Evolutionary conservation across 495 filamentous ascomycete genomes (phyloP).

Genomic region (Collariella sp.): DNA sequence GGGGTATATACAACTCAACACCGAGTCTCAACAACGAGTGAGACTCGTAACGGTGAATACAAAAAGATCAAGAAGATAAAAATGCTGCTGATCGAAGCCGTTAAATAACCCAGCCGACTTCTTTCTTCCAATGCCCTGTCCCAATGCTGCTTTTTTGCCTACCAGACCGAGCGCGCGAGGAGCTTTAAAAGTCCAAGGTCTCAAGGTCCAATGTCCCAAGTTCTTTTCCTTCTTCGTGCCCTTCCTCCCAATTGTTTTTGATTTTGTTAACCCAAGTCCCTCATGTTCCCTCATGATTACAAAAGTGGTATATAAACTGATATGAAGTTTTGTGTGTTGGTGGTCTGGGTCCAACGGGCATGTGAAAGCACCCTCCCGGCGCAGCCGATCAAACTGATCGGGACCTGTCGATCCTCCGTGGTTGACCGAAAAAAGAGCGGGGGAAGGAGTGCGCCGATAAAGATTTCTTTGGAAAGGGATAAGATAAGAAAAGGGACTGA

Average conservation of each 20-base stretch:
- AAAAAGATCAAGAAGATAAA: background rate
- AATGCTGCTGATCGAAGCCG: background rate
- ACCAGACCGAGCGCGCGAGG: background rate
- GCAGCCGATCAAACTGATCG: too few relatives aligned
- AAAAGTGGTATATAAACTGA: conserved; percentile 8
- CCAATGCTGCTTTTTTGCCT: background rate
- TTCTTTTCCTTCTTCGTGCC: background rate
- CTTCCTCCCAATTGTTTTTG: background rate
- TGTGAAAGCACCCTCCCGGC: background rate
- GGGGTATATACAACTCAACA: background rate
- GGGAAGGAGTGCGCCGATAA: background rate
- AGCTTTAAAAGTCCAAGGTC: too few relatives aligned
- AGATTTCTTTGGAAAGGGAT: background rate
- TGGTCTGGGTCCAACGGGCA: background rate
- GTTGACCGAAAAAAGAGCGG: too few relatives aligned
- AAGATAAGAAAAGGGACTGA: background rate
- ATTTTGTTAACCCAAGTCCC: background rate
- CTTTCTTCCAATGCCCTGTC: background rate
- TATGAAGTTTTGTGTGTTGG: background rate
- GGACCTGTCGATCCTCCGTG: too few relatives aligned
- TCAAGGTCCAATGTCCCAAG: background rate
- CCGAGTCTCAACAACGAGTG: too few relatives aligned
- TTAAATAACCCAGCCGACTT: background rate
- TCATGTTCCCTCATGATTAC: conserved; percentile 5
- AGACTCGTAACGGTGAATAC: background rate